Base-by-base conservation (phyloP, 352 stramenopile genomes). In the Blastocystis sp. region DNA sequence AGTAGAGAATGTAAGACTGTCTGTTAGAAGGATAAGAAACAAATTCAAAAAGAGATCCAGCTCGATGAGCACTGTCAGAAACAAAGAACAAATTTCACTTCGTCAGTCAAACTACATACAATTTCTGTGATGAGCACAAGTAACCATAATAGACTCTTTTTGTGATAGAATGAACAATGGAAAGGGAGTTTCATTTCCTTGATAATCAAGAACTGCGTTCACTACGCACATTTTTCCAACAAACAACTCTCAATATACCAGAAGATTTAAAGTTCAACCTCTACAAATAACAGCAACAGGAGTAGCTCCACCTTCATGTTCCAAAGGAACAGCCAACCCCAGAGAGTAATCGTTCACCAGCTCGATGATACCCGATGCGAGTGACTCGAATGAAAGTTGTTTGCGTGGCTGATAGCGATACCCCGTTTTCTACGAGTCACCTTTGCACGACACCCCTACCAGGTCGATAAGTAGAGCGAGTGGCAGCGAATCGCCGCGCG, bases 61-160 rank as follows among this genome's bases (percentile, higher is more conserved):
- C n/a, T 55, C 34, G 20, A 78, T 53, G 43, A 39, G 30, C 24
- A 53, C 26, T 13, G 50, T 13, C 43, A 54, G 37, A 39, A 24
- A 24, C 5, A n/a, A 78, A 24, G 30, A n/a, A 39, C n/a, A n/a
- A 78, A 78, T 7, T n/a, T 34, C 26, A 59, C 8, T 9, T 78
- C 3, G 3, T 16, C 5, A 53, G 37, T 39, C 54, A 13, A n/a
- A 53, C 43, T 47, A 85, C 73, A 20, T 85, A 85, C 73, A 85
- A 55, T 85, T 85, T 85, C 73, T 85, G 50, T 85, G 73, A 66
- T 85, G 73, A 53, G 73, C 73, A 85, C 73, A 85, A 66, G 73
- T 85, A 37, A 85, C 73, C 73, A 85, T 85, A 16, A 45, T 85
- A 85, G 73, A 85, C 73, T 85, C 73, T 37, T 45, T 47, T 73